phyloP scores from a whole-genome alignment of 306 rosid genomes.

The Vigna reflexopilosa region DNA sequence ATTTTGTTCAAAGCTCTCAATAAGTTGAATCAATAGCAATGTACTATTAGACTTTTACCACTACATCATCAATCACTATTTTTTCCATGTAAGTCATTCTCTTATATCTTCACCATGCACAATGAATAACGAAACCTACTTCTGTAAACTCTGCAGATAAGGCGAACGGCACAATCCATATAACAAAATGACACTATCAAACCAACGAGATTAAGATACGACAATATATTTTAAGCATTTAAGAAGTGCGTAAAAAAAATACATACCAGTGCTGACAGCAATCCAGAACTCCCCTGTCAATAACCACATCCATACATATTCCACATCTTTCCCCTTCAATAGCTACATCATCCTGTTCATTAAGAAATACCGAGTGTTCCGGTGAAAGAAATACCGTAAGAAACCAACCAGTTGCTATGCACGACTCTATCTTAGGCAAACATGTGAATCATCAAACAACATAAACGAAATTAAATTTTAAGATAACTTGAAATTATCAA shows the following conservation, averaged over 20 bases:
- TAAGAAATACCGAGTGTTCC: slow-evolving; percentile 19
- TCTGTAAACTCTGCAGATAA: not conserved
- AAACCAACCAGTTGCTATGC: slow-evolving; percentile 10
- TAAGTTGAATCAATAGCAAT: not conserved
- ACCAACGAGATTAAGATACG: not conserved
- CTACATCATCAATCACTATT: slow-evolving; percentile 24
- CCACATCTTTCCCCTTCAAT: slow-evolving; percentile 85
- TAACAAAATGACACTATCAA: slow-evolving; percentile 11
- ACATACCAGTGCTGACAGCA: slow-evolving; percentile 97
- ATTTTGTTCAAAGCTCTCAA: not conserved
- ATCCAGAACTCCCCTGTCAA: slow-evolving; percentile 94
- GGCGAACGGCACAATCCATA: slow-evolving; percentile 9
- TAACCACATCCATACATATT: slow-evolving; percentile 88
- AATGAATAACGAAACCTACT: not conserved
- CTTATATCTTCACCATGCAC: not conserved
- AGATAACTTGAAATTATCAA: not conserved
- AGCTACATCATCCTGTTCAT: slow-evolving; percentile 63
- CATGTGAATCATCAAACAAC: not conserved
- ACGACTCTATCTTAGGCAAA: not conserved
- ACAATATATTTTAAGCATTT: slow-evolving; percentile 16
- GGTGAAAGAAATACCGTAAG: slow-evolving; percentile 18
- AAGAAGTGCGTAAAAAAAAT: slow-evolving; percentile 22
- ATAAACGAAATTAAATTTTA: not conserved
- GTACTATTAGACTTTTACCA: slow-evolving; percentile 1
- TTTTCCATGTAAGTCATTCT: not conserved